Evolutionary conservation across 2,329 filamentous ascomycete species (phyloP).

Genomic region (Pseudogymnoascus sp.): DNA sequence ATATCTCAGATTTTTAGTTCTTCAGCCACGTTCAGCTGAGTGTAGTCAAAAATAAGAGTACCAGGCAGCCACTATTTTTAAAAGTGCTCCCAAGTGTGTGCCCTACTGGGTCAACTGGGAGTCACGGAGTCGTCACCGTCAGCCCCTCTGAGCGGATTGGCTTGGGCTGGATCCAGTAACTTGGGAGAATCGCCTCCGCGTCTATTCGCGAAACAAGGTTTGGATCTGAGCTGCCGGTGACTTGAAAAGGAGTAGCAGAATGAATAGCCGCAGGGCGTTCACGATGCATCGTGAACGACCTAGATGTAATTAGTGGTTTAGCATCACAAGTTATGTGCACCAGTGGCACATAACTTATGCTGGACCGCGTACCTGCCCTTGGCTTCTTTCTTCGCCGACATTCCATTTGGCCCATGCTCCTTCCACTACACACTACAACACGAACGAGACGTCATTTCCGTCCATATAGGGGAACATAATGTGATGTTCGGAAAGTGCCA

Average conservation of each 20-base stretch:
- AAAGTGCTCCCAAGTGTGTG: background rate
- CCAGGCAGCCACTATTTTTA: conserved; percentile 1
- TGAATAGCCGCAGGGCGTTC: background rate
- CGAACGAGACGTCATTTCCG: background rate
- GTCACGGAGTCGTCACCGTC: background rate
- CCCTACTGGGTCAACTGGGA: background rate
- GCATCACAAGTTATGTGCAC: conserved; percentile 4
- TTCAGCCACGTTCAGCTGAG: background rate
- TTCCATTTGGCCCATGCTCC: conserved; percentile 3
- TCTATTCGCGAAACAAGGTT: background rate
- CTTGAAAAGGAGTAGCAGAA: conserved; percentile 6
- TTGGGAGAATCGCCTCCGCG: conserved; percentile 2
- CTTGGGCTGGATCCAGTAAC: background rate
- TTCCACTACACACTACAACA: background rate
- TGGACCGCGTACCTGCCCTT: conserved; percentile 3
- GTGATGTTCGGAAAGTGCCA: background rate
- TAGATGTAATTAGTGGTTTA: conserved; percentile 1
- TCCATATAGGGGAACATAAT: background rate
- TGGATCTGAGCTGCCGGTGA: background rate
- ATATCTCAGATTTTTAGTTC: background rate
- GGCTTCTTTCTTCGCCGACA: background rate
- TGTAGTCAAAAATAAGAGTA: background rate
- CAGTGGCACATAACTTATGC: background rate
- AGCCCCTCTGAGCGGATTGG: conserved; percentile 2
- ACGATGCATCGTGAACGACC: background rate